Evolutionary conservation across 2,329 filamentous ascomycete species (phyloP).

Genomic region (Lizonia empirigonia): DNA sequence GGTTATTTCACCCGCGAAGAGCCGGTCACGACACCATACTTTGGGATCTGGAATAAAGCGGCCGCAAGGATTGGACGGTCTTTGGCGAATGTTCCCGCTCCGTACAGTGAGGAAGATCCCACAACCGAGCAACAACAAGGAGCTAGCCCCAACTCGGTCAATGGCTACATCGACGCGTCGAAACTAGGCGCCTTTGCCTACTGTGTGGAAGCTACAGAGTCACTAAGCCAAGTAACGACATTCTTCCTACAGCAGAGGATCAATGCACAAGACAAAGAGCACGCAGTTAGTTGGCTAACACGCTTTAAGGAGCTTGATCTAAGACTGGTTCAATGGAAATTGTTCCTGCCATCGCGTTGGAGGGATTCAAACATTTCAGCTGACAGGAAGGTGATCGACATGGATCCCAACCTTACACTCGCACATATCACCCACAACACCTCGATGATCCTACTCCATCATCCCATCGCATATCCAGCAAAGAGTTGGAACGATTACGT

Average conservation of each 20-base stretch:
- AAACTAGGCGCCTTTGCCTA: slow-evolving; percentile 45
- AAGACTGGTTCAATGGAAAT: slow-evolving; percentile 43
- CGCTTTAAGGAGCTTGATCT: slow-evolving; percentile 44
- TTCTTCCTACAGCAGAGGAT: slow-evolving; percentile 44
- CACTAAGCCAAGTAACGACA: slow-evolving; percentile 42
- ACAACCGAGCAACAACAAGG: slow-evolving; percentile 29
- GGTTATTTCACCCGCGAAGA: slow-evolving; percentile 44
- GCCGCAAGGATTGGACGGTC: slow-evolving; percentile 41
- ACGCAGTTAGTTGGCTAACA: slow-evolving; percentile 43
- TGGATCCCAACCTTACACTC: slow-evolving; percentile 45
- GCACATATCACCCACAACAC: slow-evolving; percentile 46
- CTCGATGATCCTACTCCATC: slow-evolving; percentile 44
- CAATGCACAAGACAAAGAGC: slow-evolving; percentile 44
- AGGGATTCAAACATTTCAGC: slow-evolving; percentile 43
- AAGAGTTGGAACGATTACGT: slow-evolving; percentile 40
- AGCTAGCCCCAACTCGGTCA: slow-evolving; percentile 39
- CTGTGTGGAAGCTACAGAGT: slow-evolving; percentile 43
- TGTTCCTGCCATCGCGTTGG: slow-evolving; percentile 43
- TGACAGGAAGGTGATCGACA: slow-evolving; percentile 35
- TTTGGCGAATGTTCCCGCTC: slow-evolving; percentile 40
- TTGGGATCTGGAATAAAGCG: slow-evolving; percentile 46
- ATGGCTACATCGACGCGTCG: slow-evolving; percentile 42
- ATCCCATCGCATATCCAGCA: slow-evolving; percentile 40
- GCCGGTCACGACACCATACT: slow-evolving; percentile 41
- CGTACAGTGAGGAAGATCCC: slow-evolving; percentile 44